Base-by-base conservation (phyloP, 805 yeast genomes). In the Yamadazyma ubonensis region DNA sequence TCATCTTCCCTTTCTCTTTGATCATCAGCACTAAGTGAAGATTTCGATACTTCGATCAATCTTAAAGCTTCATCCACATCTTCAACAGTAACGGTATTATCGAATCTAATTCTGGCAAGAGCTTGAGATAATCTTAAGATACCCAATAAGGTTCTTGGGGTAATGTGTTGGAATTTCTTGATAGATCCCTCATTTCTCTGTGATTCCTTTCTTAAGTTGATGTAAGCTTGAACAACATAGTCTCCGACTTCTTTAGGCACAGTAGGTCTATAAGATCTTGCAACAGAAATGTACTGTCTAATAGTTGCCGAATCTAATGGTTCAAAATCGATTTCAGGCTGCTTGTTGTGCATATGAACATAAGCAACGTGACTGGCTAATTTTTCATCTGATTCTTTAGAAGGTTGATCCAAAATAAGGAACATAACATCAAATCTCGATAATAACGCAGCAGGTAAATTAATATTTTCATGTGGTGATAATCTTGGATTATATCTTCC, bases 1-100 rank as follows among this genome's bases (percentile, higher is more conserved):
- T 76, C 75, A 53, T 86, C 95, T 46, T 79, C 86, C 29, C 70
- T 62, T 20, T 65, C 67, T 37, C 67, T 67, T 45, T 66, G 70
- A 33, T 72, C 77, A 29, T 76, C 78, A 31, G 75, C 71, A 48
- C 76, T 76, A 53, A 91, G 72, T 6, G 96, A 84, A 43, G 63
- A 80, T 63, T 90, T 86, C n/a, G 96, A 87, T 10, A 86, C 95
- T 52, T 83, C 83, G 42, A 83, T 71, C 50, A 93, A 74, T 55
- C 99, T 78, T 54, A 93, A 69, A 0, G 99, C 96, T 66, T 93
- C 99, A 55, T 93, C 98, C 29, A 93, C 96, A 62, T 93, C 98
- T 42, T 78, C 86, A 30, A 72, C 65, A 22, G 70, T 73, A 6
- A 93, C 98, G 14, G 57, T 65, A 46, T 83, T 73, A 42, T 82